Percentiles rank a stretch among this genome's conserved stretches.
Conservation (phyloP, 2,329 filamentous ascomycete species). For the Escovopsis weberi region DNA sequence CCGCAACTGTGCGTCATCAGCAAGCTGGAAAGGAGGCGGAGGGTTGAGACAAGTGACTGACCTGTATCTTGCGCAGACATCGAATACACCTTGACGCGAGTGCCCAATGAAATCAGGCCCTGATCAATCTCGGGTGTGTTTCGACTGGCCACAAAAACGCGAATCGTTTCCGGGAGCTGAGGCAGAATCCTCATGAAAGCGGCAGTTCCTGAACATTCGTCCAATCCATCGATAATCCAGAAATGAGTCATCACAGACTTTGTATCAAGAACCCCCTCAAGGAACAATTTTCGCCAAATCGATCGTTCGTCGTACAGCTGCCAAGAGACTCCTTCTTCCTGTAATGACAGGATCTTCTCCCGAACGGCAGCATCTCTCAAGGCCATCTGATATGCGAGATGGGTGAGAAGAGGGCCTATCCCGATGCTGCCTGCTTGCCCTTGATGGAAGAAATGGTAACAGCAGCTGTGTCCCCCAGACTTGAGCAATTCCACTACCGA, state of each 20-base stretch:
- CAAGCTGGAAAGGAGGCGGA: not conserved
- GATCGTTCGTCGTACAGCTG: not conserved
- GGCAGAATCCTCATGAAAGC: not conserved
- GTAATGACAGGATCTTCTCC: not conserved
- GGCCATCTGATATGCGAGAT: slow-evolving; percentile 1
- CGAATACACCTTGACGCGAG: not conserved
- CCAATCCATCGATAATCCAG: slow-evolving; percentile 3
- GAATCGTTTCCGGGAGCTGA: not conserved
- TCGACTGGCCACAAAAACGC: slow-evolving; percentile 1
- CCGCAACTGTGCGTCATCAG: not conserved
- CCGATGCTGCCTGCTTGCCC: not conserved
- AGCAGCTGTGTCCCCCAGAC: not conserved
- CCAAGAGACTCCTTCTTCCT: not conserved
- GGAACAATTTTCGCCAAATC: slow-evolving; percentile 4
- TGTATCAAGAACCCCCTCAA: slow-evolving; percentile 1
- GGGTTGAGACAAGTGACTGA: not conserved
- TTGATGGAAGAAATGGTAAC: slow-evolving; percentile 2
- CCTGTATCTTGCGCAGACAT: not conserved
- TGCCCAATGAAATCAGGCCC: not conserved
- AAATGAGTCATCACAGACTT: not conserved
- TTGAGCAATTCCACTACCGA: not conserved
- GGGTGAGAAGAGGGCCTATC: not conserved
- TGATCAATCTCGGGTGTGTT: not conserved
- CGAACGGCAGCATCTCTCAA: not conserved
- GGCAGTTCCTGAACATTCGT: not conserved